A percentile compares a stretch with the other conserved stretches of the same genome.
phyloP scores from a whole-genome alignment of 2,329 filamentous ascomycete species.

The Sarocladium brachiariae region DNA sequence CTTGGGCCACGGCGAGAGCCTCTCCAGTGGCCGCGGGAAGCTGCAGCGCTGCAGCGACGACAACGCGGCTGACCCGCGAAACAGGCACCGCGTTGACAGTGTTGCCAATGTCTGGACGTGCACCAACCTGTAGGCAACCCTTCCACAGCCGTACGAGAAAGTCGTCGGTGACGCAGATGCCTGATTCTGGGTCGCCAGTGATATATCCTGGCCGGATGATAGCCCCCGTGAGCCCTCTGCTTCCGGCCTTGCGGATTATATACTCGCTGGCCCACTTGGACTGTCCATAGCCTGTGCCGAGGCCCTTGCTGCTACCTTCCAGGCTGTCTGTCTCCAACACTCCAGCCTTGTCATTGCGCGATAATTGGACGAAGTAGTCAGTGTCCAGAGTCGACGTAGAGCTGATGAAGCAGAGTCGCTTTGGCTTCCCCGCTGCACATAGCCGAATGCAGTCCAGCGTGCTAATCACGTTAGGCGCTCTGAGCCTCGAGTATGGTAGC shows the following conservation, averaged over 20 bases:
- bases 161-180: slow-evolving; percentile 76
- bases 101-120: slow-evolving; percentile 72
- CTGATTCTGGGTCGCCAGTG: slow-evolving; percentile 62
- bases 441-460: slow-evolving; percentile 71
- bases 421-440: slow-evolving; percentile 70
- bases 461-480: slow-evolving; percentile 69
- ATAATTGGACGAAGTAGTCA: slow-evolving; percentile 71
- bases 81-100: slow-evolving; percentile 88
- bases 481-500: slow-evolving; percentile 64
- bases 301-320: slow-evolving; percentile 64
- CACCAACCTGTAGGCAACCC: slow-evolving; percentile 73
- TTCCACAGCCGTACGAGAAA: slow-evolving; percentile 84
- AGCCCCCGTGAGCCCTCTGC: slow-evolving; percentile 65
- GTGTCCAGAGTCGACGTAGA: slow-evolving; percentile 80
- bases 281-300: slow-evolving; percentile 86
- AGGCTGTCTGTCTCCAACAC: slow-evolving; percentile 74
- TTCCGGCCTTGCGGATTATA: slow-evolving; percentile 71
- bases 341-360: slow-evolving; percentile 52
- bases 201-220: slow-evolving; percentile 84
- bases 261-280: slow-evolving; percentile 74
- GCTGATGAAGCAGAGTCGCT: slow-evolving; percentile 65
- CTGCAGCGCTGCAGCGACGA: slow-evolving; percentile 66
- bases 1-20: slow-evolving; percentile 59
- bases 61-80: slow-evolving; percentile 72
- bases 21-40: too few relatives aligned